Evolutionary conservation across 2,329 filamentous ascomycete genomes (phyloP), one percentile per base, ranked within the genome.

Genomic region (Penicillium sp.): DNA sequence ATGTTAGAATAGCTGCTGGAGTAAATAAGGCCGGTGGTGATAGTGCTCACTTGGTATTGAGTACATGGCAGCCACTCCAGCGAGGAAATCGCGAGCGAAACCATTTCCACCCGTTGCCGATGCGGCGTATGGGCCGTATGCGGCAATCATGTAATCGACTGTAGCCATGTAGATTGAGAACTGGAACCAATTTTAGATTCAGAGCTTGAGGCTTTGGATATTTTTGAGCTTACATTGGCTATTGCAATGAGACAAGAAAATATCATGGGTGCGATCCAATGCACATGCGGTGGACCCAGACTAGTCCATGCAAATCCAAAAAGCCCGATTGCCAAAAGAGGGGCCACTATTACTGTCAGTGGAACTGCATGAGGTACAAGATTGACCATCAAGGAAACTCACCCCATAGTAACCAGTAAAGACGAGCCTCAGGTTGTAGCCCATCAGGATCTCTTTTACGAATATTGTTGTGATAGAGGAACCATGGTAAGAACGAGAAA

Each of bases 71-170:
- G 84, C 78, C 25, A 86, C 72, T 46, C 85, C 85, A 1, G 85
- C 84, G 3, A 88, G 73, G 63, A 87, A 81, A 60, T 88, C 85
- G 42, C 85, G 78, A 7, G 84, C 82, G 52, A 87, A 83, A 2
- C 83, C 85, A 62, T 88, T 88, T 8, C 85, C 85, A 23, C 85
- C 85, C 0, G 85, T 87, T 2, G 85, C 85, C 0, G 83, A 86
- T 14, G 85, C 85, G 0, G 85, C 79, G 66, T 85, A 87, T 0
- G 81, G 80, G 0, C 85, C 85, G 63, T 88, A 89, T 0, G 83
- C 80, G 23, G 82, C 84, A 46, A 88, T 83, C 81, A 87, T 86
- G 70, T 87, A 88, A 67, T 88, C 85, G 62, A 88, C 85, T 1
- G 83, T 85, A 6, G 83, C 81, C 79, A 85, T 84, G 65, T 87